phyloP scores from a whole-genome alignment of 179 eudicot genomes.

The Beta macrorhiza region DNA sequence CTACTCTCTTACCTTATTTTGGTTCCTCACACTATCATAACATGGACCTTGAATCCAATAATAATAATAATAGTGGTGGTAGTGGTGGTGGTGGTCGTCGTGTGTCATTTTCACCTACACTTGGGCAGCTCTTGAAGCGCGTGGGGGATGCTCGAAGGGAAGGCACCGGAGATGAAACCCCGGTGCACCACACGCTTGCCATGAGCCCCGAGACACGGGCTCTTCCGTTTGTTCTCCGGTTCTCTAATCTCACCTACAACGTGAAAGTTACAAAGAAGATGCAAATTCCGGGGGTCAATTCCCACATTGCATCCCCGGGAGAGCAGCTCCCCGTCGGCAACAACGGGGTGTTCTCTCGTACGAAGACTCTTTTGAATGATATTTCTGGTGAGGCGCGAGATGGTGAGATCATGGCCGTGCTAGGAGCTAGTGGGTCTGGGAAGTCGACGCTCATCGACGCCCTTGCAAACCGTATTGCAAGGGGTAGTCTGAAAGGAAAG shows the following conservation, averaged over 20 bases:
- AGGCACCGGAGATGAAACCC: constrained; percentile 70
- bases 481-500: constrained; percentile 45
- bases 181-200: constrained; percentile 55
- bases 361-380: constrained; percentile 42
- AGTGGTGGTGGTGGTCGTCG: not conserved
- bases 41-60: constrained; percentile 29
- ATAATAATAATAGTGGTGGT: not conserved
- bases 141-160: constrained; percentile 68
- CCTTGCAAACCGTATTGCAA: constrained; percentile 53
- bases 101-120: constrained; percentile 52
- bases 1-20: constrained; percentile 26
- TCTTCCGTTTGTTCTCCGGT: constrained; percentile 57
- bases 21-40: constrained; percentile 12
- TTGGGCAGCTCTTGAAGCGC: constrained; percentile 65
- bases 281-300: not conserved
- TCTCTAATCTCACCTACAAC: constrained; percentile 41
- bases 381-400: constrained; percentile 57
- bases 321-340: not conserved
- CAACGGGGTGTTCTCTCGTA: constrained; percentile 24
- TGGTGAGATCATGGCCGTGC: constrained; percentile 50
- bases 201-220: constrained; percentile 43
- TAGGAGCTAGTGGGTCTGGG: constrained; percentile 60
- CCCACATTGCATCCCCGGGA: not conserved
- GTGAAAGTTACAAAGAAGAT: constrained; percentile 40
- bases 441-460: constrained; percentile 59